Evolutionary conservation across 345 rosid genomes (phyloP).

Genomic region (Leavenworthia alabamica): DNA sequence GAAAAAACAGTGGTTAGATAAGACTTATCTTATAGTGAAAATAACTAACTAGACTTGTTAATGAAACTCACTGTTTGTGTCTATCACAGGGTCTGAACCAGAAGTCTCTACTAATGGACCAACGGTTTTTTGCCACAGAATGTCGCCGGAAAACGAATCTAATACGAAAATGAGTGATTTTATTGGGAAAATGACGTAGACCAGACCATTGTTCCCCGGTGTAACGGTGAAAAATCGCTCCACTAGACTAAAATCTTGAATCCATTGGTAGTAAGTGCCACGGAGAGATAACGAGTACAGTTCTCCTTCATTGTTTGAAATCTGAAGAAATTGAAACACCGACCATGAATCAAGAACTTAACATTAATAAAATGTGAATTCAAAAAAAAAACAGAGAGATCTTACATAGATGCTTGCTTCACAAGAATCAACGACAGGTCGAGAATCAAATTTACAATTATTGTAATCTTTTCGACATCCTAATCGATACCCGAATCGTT

Average conservation of each 20-base stretch:
- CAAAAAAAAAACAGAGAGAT: background rate
- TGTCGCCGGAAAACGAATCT: constrained; percentile 56
- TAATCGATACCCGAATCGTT: constrained; percentile 51
- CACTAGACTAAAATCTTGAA: constrained; percentile 61
- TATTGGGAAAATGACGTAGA: constrained; percentile 52
- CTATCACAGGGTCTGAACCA: constrained; percentile 47
- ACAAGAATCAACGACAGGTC: constrained; percentile 64
- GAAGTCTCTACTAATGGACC: constrained; percentile 53
- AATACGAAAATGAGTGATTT: constrained; percentile 53
- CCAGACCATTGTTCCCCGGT: constrained; percentile 65
- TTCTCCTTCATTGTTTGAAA: constrained; percentile 68
- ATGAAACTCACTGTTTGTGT: constrained; percentile 50
- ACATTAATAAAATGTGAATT: background rate
- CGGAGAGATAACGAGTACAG: constrained; percentile 70
- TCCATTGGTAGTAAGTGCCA: constrained; percentile 59
- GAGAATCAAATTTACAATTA: constrained; percentile 61
- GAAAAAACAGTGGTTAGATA: background rate
- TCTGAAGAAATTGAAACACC: constrained; percentile 35
- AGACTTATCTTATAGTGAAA: background rate
- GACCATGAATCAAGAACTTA: background rate
- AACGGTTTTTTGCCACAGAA: constrained; percentile 55
- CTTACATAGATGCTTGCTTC: constrained; percentile 72
- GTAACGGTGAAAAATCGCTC: constrained; percentile 51
- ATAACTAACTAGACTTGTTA: background rate
- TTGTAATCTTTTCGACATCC: constrained; percentile 54